A percentile compares a stretch with the other conserved stretches of the same genome.
Evolutionary conservation across 495 filamentous ascomycete species (phyloP).

Genomic region (Hypoxylon rickii): DNA sequence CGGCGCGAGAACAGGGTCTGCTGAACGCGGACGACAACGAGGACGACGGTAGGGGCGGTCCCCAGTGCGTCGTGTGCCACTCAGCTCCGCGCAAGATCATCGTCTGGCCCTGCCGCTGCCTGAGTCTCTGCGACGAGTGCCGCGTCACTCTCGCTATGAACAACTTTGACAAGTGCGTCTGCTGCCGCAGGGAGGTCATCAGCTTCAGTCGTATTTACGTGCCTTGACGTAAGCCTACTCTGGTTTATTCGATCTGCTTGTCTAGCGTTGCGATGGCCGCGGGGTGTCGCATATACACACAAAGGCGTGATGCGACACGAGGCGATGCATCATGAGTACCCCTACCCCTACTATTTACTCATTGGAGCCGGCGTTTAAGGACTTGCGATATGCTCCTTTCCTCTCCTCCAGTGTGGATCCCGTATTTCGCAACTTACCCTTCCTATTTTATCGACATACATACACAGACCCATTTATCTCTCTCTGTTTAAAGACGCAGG

Average conservation of each 20-base stretch:
- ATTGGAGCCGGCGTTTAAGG: constrained; percentile 6
- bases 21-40: constrained; percentile 67
- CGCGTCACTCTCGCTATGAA: constrained; percentile 92
- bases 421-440: no score
- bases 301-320: neutral
- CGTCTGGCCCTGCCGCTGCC: constrained; percentile 94
- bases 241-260: neutral
- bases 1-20: constrained; percentile 41
- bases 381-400: no score
- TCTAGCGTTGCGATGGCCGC: neutral
- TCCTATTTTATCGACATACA: neutral
- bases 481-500: neutral
- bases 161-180: constrained; percentile 94
- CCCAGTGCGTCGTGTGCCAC: constrained; percentile 93
- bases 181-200: constrained; percentile 82
- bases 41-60: constrained; percentile 73
- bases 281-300: neutral
- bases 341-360: neutral
- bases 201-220: constrained; percentile 92
- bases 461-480: neutral
- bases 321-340: no score
- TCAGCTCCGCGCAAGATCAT: constrained; percentile 84
- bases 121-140: constrained; percentile 94
- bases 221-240: constrained; percentile 55
- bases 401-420: no score